Base-by-base conservation (phyloP, 805 yeast genomes). In the Yarrowia yakushimensis region DNA sequence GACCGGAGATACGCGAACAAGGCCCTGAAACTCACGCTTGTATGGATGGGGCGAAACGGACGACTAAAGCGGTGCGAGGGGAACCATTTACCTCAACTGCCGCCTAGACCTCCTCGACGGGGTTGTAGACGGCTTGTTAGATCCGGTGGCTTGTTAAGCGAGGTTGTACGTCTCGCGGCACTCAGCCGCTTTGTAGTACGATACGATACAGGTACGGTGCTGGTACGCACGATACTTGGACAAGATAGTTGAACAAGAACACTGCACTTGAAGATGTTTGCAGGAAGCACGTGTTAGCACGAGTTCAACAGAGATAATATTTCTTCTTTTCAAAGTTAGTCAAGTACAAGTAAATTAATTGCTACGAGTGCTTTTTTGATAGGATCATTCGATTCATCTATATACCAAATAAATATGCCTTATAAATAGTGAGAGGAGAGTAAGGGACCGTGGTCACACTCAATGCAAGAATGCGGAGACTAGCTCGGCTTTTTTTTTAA, bases 401-500 rank as follows among this genome's bases (percentile, higher is more conserved):
- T 50, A 52, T 52, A 25, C 43, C 59, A 34, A 34, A 52, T 52
- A 52, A 52, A 52, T 52, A 52, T 52, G 59, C 59, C 59, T 22
- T 30, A 52, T 52, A 52, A 52, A 52, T 52, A 52, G 59, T 52
- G 59, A 52, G 59, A 52, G 59, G 59, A 48, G 59, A 36, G 59
- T 52, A 33, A 52, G 57, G 41, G 59, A 52, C 43, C 13, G 17
- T 17, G 25, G 33, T 52, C 31, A 18, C 43, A 36, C 59, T 34
- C 59, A 36, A 52, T 52, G 59, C 59, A 36, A 34, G 30, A 30
- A 33, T 34, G 43, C 59, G 43, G 59, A 52, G 59, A 34, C 59
- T 52, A 9, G 59, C 59, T 52, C 59, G 18, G 59, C 43, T 52
- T 52, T 12, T 34, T 52, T 34, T 50, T 52, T 27, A 22, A 28